Evolutionary conservation across 2,329 filamentous ascomycete genomes (phyloP).

Genomic region (Aspergillus melleus): DNA sequence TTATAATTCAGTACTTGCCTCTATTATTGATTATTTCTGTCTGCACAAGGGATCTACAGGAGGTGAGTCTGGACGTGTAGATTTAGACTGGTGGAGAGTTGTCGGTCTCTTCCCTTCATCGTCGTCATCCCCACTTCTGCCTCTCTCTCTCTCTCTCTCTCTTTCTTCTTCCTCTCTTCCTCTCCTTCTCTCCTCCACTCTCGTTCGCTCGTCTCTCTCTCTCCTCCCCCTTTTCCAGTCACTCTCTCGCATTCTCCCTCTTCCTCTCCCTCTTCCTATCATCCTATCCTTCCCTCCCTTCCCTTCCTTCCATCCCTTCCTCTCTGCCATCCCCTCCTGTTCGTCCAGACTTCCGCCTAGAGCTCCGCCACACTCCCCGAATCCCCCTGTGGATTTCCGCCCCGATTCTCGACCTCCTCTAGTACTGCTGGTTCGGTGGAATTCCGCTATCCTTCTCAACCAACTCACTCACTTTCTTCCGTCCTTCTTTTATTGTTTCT

Average conservation of each 20-base stretch:
- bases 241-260: not conserved
- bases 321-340: slow-evolving; percentile 5
- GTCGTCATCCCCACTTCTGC: not conserved
- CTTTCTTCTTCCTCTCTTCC: slow-evolving; percentile 24
- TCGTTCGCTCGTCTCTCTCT: slow-evolving; percentile 6
- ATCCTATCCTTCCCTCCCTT: not conserved
- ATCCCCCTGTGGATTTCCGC: slow-evolving; percentile 1
- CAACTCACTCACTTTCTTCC: not conserved
- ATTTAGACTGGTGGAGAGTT: no score
- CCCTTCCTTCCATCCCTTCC: not conserved
- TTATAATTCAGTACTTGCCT: no score
- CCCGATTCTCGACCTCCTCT: not conserved
- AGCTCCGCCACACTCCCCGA: slow-evolving; percentile 6
- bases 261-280: not conserved
- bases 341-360: slow-evolving; percentile 4
- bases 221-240: not conserved
- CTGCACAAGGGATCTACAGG: not conserved
- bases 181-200: slow-evolving; percentile 14
- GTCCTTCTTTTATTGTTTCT: not conserved
- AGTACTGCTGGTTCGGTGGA: not conserved
- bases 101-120: not conserved
- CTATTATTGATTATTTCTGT: no score
- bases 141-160: slow-evolving; percentile 14
- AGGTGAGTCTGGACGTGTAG: not conserved
- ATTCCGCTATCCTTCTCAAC: not conserved